Evolutionary conservation across 2,329 filamentous ascomycete genomes (phyloP).

Genomic region (Cladosporium oxysporum): DNA sequence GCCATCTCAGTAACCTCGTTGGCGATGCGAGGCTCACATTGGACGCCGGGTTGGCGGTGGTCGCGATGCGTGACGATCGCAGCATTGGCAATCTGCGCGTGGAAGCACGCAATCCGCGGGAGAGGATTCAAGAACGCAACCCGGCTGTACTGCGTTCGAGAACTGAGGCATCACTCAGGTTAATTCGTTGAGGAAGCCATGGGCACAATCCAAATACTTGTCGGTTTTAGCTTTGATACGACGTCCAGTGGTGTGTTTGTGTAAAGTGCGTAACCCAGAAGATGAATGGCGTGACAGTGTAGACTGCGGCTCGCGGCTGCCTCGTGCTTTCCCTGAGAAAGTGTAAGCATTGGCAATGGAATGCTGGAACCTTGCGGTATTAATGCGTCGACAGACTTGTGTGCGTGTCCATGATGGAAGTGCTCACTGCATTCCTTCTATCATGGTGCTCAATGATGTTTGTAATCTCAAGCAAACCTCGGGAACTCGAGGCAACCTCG

Average conservation of each 20-base stretch:
- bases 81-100: conserved; percentile 16
- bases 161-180: not conserved
- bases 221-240: not conserved
- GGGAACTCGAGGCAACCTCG: conserved; percentile 1
- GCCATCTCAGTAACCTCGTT: not conserved
- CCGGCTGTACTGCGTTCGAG: not conserved
- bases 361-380: not conserved
- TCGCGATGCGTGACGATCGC: conserved; percentile 5
- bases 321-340: not conserved
- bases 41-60: not conserved
- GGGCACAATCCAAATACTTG: not conserved
- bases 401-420: not conserved
- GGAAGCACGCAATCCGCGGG: conserved; percentile 14
- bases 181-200: not conserved
- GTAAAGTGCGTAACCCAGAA: not conserved
- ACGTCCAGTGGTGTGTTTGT: not conserved
- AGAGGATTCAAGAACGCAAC: not conserved
- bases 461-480: not conserved
- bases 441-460: not conserved
- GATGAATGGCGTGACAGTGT: not conserved
- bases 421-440: not conserved
- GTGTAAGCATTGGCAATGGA: not conserved
- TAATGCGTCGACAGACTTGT: not conserved
- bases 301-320: not conserved
- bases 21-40: not conserved